Base-by-base conservation (phyloP, 2,329 filamentous ascomycete species). In the Thelonectria olida region DNA sequence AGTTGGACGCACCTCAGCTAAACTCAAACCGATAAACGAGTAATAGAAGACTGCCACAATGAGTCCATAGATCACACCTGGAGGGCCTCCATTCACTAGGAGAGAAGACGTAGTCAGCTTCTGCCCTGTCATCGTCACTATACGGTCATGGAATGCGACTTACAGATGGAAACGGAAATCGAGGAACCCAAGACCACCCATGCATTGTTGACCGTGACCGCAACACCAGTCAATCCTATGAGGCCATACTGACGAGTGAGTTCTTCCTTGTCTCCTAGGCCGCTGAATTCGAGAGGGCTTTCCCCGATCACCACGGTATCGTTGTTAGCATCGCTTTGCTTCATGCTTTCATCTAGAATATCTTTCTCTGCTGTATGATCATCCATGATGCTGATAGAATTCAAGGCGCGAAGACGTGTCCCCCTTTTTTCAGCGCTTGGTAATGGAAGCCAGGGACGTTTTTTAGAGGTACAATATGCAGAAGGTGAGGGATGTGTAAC, bases 201-300 rank as follows among this genome's bases (percentile, higher is more conserved):
- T 0, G 69, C 69, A 45, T 72, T 72, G 34, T 72, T 72, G 28
- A 72, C 69, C 0, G 69, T 72, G 0, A 72, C 68, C 5, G 69
- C 69, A 9, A 71, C 69, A 1, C 69, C 69, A 1, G 69, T 72
- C 0, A 72, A 63, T 0, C 69, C 69, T 1, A 72, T 23, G 0
- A 72, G 65, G 0, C 69, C 69, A 22, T 71, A 72, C 22, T 72
- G 69, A 1, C 69, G 62, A 5, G 47, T 64, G 1, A 72, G 59
- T 20, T 72, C 65, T 12, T 72, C 69, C 1, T 36, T 41, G n/a
- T 72, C 68, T 0, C 68, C 69, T 1, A 65, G 69, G 0, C 62
- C 68, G 25, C 69, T 68, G 5, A 68, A 17, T 0, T 51, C n/a
- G 2, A 57, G 51, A 12, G 42, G 51, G 2, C 31, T 61, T 13